These are phyloP conservation scores for Neurospora sp. DNA, from an alignment of 495 filamentous ascomycete genomes.

Conservation along the genomic window DNA sequence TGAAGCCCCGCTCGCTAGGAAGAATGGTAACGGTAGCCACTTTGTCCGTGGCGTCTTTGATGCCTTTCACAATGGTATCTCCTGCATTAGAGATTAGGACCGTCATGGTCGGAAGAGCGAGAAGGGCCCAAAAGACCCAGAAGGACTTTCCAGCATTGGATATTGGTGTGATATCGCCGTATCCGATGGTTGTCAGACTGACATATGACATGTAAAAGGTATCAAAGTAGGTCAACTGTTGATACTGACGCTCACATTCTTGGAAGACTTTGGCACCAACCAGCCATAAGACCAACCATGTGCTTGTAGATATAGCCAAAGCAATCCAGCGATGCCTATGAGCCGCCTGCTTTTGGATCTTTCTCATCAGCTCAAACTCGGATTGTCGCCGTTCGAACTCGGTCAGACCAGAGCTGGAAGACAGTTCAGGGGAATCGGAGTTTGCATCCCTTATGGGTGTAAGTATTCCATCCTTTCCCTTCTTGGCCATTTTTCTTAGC, in stretches of 20 bases:
- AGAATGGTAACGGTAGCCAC: constrained; percentile 67
- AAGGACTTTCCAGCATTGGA: constrained; percentile 68
- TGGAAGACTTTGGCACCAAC: constrained; percentile 67
- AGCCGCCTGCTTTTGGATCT: constrained; percentile 57
- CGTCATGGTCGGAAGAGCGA: constrained; percentile 74
- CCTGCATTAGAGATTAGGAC: constrained; percentile 79
- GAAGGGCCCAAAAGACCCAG: constrained; percentile 83
- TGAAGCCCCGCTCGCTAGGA: constrained; percentile 52
- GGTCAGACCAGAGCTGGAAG: constrained; percentile 10
- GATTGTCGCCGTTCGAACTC: constrained; percentile 55
- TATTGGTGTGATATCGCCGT: constrained; percentile 63
- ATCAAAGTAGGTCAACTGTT: constrained; percentile 70
- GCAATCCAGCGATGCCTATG: constrained; percentile 58
- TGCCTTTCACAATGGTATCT: constrained; percentile 61
- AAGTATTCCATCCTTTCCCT: constrained; percentile 39
- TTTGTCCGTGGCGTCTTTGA: constrained; percentile 59
- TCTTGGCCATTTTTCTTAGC: constrained; percentile 40
- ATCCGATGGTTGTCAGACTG: constrained; percentile 75
- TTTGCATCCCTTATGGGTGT: constrained; percentile 30
- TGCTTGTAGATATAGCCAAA: constrained; percentile 49
- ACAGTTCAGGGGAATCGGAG: neutral
- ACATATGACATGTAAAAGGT: constrained; percentile 74
- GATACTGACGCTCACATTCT: constrained; percentile 30
- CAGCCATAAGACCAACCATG: constrained; percentile 69
- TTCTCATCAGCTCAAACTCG: constrained; percentile 78